A percentile compares a stretch with the other conserved stretches of the same genome.
Evolutionary conservation across 371 early-diverging fungal species (phyloP).

Genomic region (Mucor sp.): DNA sequence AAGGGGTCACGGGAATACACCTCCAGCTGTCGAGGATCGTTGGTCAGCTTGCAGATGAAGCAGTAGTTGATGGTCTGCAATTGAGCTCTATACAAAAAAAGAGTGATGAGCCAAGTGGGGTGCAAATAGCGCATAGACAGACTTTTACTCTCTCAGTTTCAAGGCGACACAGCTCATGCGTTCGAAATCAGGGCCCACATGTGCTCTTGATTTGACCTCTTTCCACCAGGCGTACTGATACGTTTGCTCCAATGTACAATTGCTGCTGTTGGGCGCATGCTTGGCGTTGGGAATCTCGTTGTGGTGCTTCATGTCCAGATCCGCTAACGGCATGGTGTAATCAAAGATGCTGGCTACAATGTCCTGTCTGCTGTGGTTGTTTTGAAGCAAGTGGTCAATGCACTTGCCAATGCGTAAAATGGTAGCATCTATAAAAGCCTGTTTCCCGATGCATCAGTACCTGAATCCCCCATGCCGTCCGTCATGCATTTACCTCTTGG

Average conservation of each 20-base stretch:
- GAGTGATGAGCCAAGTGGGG: background rate
- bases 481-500: conserved; percentile 12
- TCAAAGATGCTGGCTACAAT: conserved; percentile 7
- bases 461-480: background rate
- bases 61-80: conserved; percentile 19
- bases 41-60: conserved; percentile 14
- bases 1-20: conserved; percentile 6
- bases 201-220: background rate
- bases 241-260: conserved; percentile 9
- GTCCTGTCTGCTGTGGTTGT: conserved; percentile 8
- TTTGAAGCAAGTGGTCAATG: conserved; percentile 5
- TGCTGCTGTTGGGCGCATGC: background rate
- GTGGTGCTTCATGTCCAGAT: conserved; percentile 11
- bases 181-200: background rate
- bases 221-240: conserved; percentile 19
- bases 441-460: background rate
- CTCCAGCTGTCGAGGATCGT: background rate
- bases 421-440: conserved; percentile 4
- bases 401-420: conserved; percentile 7
- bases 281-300: background rate
- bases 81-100: conserved; percentile 9
- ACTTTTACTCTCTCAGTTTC: conserved; percentile 23
- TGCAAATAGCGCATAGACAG: background rate
- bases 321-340: conserved; percentile 6
- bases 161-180: conserved; percentile 1